Evolutionary conservation across 208 protist genomes (phyloP), one percentile per base, ranked within the genome.

Genomic region (Naegleria gruberi): DNA sequence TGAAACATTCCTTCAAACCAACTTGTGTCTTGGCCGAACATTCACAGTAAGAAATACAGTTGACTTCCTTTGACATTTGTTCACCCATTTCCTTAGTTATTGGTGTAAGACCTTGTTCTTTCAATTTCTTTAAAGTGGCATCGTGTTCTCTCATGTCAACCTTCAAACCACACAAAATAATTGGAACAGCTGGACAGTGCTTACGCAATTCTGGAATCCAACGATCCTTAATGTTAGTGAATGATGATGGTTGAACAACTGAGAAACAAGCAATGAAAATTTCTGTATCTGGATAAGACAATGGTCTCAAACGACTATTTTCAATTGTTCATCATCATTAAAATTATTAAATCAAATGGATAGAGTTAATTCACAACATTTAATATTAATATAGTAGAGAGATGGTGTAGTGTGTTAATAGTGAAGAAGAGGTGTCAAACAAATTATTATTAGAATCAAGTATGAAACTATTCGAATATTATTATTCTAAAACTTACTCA

Each of bases 241-340:
- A 94, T 19, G 92, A 94, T 10, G 91, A 87, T 15, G 93, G 93
- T 12, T 86, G 91, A 37, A 94, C 93, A 41, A 97, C 89, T 15
- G 93, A 95, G 91, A 97, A 98, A 92, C 96, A 97, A 44, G 96
- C 82, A 7, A 98, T 87, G 90, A 96, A 96, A n/a, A 96, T 93
- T 90, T 96, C 94, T 12, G 95, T 95, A 73, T 96, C 92, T 46
- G 95, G 94, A 92, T 98, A 98, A 17, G 93, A 95, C 5, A 98
- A 91, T 46, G 97, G 96, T 43, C 97, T 91, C 37, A 98, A 93
- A 47, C 96, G 91, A 92, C 98, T 97, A 90, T 97, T 98, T 89
- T 51, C 46, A 51, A n/a, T n/a, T n/a, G n/a, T n/a, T n/a, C n/a
- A n/a, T n/a, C n/a, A n/a, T n/a, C n/a, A n/a, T n/a, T n/a, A n/a